Evolutionary conservation across 352 stramenopile genomes (phyloP), one percentile per base, ranked within the genome.

Genomic region (Hyphochytrium catenoides): DNA sequence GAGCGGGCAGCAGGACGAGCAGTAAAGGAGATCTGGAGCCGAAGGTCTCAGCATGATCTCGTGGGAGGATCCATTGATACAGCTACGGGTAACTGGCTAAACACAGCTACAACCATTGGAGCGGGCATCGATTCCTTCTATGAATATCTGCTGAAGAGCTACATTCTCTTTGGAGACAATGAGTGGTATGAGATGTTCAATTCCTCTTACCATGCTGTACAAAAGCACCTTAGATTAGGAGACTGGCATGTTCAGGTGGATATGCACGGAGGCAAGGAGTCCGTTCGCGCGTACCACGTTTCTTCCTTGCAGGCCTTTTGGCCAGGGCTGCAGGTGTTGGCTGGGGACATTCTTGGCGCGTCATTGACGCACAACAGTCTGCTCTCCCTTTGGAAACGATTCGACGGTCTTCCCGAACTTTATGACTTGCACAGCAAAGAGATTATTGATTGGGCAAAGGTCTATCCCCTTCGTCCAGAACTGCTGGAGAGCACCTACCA

Each of bases 71-170:
- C 90, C 22, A 92, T 97, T 47, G 67, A 95, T 49, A 72, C 90
- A 1, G 39, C 61, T 2, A 91, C 54, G 12, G 85, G 85, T 6
- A 39, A 74, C 29, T 85, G 68, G 71, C 38, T 70, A 11, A 53
- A 74, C 31, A 62, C 61, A 14, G 55, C 76, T 26, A 68, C 74
- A 4, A 60, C 77, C 23, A 81, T 95, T 34, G 83, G 82, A 19
- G 70, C 72, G 0, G 93, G 93, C 16, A 66, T 90, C 1, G 89
- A 98, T 54, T 95, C 76, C 30, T 97, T 91, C 50, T 95, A 93
- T 43, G 91, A 98, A 56, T 96, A 96, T 51, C 46, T 95, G 23
- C 48, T 95, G n/a, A 98, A 98, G 52, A 85, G 88, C 43, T 76
- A 94, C 46, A 56, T 95, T 23, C 51, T 96, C n/a, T 94, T 91